Evolutionary conservation across 2,329 filamentous ascomycete genomes (phyloP).

Genomic region (Scedosporium boydii): DNA sequence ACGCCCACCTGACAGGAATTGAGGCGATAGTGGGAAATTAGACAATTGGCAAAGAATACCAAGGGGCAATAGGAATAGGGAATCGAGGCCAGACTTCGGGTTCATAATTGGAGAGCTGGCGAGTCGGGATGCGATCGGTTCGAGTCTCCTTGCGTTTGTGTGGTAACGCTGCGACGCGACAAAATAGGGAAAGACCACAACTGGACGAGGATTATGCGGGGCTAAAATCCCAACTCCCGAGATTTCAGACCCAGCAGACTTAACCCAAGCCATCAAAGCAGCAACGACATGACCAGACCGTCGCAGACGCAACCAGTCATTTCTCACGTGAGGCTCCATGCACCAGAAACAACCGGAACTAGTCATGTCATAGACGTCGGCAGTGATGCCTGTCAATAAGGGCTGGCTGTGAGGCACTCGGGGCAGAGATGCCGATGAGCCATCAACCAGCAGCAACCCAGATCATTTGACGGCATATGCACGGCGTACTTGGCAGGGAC

Average conservation of each 20-base stretch:
- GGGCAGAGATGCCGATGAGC: too few relatives aligned
- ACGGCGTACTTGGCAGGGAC: too few relatives aligned
- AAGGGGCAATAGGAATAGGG: neutral
- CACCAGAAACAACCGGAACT: neutral
- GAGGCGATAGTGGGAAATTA: neutral
- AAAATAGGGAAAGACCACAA: neutral
- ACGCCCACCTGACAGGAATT: neutral
- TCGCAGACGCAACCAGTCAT: neutral
- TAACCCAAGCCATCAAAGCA: neutral
- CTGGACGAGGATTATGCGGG: neutral
- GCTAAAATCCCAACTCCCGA: neutral
- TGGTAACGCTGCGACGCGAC: neutral
- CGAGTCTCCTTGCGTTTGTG: neutral
- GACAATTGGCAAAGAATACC: neutral
- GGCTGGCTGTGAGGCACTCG: too few relatives aligned
- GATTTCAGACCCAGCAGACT: neutral
- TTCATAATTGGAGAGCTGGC: neutral
- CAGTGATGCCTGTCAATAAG: neutral
- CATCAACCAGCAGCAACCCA: too few relatives aligned
- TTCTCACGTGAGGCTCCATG: neutral
- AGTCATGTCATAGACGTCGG: too few relatives aligned
- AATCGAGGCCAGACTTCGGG: neutral
- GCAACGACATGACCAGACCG: neutral
- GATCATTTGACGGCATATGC: too few relatives aligned
- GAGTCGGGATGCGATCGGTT: neutral